Conservation (phyloP, 2,329 filamentous ascomycete genomes). For the Trichoderma sp. region DNA sequence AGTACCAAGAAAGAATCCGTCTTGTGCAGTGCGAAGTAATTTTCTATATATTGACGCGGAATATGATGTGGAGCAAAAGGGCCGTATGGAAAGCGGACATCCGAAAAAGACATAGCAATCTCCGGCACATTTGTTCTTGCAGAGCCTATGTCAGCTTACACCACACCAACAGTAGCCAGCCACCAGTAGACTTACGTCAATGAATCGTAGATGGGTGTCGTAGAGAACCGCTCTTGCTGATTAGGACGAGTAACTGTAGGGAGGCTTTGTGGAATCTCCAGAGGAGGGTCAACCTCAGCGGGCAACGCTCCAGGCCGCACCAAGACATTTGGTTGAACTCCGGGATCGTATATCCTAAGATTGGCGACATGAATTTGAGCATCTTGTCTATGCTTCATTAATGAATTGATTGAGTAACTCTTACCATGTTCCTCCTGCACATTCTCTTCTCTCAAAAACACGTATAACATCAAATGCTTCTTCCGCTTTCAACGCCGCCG, state of each 20-base stretch:
- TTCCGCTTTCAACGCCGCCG: conserved; percentile 46
- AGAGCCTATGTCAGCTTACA: neutral
- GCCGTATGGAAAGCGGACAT: conserved; percentile 52
- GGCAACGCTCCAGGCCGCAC: conserved; percentile 45
- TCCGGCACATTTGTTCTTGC: conserved; percentile 54
- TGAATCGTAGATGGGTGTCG: conserved; percentile 51
- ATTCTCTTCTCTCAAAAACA: conserved; percentile 44
- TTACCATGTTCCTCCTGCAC: conserved; percentile 47
- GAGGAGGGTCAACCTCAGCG: conserved; percentile 44
- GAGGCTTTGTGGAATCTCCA: conserved; percentile 44
- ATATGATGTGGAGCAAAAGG: conserved; percentile 56
- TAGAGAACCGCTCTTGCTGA: conserved; percentile 43
- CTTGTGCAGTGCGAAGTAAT: conserved; percentile 52
- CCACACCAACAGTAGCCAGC: accelerated
- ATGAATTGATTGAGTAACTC: neutral
- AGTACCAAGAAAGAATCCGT: conserved; percentile 47
- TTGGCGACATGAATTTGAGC: neutral
- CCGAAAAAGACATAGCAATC: conserved; percentile 57
- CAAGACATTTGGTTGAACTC: conserved; percentile 35
- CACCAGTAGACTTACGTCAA: conserved; percentile 43
- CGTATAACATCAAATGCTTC: conserved; percentile 42
- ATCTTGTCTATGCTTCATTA: neutral
- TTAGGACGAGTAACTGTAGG: conserved; percentile 41
- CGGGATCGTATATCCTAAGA: conserved; percentile 51
- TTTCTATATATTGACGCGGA: conserved; percentile 54